Base-by-base conservation (phyloP, 768 basidiomycete genomes). In the Boletus vinaceobasis region DNA sequence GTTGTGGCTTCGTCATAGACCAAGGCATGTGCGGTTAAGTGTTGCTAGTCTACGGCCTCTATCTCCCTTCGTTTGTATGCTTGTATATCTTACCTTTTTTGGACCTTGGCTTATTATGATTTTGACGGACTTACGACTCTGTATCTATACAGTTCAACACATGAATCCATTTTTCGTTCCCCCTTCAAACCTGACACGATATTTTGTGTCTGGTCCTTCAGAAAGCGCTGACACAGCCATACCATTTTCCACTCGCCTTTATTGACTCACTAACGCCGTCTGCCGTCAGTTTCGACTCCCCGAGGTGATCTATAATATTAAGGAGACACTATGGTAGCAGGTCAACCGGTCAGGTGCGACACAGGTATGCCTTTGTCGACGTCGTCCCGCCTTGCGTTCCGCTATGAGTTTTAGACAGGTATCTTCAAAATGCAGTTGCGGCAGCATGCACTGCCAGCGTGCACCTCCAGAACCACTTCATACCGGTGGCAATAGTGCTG, bases 1-100 rank as follows among this genome's bases (percentile, higher is more conserved):
- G 78, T n/a, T 82, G 80, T 36, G 78, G 78, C 5, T 43, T 56
- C 27, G 40, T 69, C 4, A 53, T 81, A 15, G 74, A 76, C 32
- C 62, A 73, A 4, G 75, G 77, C n/a, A 48, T 74, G 0, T 71
- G 70, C 32, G 65, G 65, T 47, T 71, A 44, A 61, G 52, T 43
- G 40, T 48, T 17, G 11, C 21, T 33, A 13, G 35, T 13, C 19
- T 43, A 37, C 23, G 2, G 14, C 11, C 10, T 21, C 37, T 33
- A 6, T 27, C 23, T 35, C 14, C 27, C 1, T n/a, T 50, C 8
- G 10, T 33, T 53, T 44, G 39, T 42, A 26, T 38, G 17, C 29
- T 46, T 35, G 37, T 46, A 48, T 37, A 35, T 31, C 33, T 45
- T 54, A 40, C 33, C 36, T 39, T 26, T 26, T 43, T 35, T 3